Conservation (phyloP, 73 alveolate genomes). For the Paramecium octaurelia region DNA sequence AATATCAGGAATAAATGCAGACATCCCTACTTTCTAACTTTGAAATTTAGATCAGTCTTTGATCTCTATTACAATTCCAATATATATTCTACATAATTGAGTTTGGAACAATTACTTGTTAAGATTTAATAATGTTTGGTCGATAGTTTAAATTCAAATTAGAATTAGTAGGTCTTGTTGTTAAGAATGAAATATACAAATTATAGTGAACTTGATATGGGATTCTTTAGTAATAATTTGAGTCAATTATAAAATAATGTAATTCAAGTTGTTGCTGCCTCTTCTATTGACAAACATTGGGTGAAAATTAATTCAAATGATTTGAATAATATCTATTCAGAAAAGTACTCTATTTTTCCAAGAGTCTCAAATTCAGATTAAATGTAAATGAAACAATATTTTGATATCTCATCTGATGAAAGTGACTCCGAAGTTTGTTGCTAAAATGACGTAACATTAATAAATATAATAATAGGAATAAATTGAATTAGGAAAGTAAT, state of each 20-base stretch:
- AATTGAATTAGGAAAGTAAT: background rate
- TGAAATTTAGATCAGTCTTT: background rate
- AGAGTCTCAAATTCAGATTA: background rate
- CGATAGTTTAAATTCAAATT: background rate
- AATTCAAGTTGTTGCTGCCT: background rate
- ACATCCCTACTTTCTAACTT: constrained; percentile 27
- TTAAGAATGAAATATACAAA: background rate
- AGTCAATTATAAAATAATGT: background rate
- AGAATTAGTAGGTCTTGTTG: background rate
- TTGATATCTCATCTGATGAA: constrained; percentile 42
- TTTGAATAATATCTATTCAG: background rate
- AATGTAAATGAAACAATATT: background rate
- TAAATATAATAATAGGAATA: background rate
- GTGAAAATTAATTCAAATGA: background rate
- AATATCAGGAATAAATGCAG: constrained; percentile 25
- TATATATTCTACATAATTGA: background rate
- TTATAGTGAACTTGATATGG: background rate
- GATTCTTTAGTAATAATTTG: background rate
- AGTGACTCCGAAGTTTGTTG: constrained; percentile 19
- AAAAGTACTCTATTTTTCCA: background rate
- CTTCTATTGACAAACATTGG: background rate
- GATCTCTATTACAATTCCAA: background rate
- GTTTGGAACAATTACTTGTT: background rate
- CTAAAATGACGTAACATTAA: background rate
- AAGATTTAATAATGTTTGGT: background rate